Evolutionary conservation across 164 flowering plant species (phyloP).

Genomic region (Chimonanthus salicifolius): DNA sequence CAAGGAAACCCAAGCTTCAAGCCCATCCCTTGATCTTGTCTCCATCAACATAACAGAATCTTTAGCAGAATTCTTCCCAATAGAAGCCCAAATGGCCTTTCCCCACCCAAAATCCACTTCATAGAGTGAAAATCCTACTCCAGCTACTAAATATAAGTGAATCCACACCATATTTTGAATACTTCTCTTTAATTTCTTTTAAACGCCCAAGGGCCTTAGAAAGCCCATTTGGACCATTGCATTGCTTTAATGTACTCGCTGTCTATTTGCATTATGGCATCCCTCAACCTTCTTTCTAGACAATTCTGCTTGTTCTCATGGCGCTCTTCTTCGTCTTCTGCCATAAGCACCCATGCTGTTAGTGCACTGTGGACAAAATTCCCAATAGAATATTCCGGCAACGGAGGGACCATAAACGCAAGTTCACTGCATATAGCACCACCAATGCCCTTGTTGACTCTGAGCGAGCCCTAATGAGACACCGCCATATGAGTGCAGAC

Average conservation of each 20-base stretch:
- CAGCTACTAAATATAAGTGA: conserved; percentile 28
- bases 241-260: conserved; percentile 1
- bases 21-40: conserved; percentile 22
- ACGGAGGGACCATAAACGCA: conserved; percentile 9
- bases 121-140: conserved; percentile 27
- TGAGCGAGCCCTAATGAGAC: conserved; percentile 7
- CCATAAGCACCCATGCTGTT: not conserved
- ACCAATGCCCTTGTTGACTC: not conserved
- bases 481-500: conserved; percentile 23
- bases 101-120: conserved; percentile 22
- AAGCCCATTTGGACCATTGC: not conserved
- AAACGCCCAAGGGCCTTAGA: not conserved
- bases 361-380: not conserved
- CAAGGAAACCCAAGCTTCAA: conserved; percentile 34
- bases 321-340: not conserved
- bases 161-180: conserved; percentile 15
- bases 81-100: conserved; percentile 28
- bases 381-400: conserved; percentile 14
- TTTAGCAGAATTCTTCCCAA: conserved; percentile 8
- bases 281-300: conserved; percentile 1
- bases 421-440: not conserved
- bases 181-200: not conserved
- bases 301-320: not conserved
- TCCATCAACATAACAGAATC: conserved; percentile 19
- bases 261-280: conserved; percentile 1